These are phyloP conservation scores for Mortierella claussenii DNA, from an alignment of 192 early-diverging fungal species.

Conservation along the genomic window DNA sequence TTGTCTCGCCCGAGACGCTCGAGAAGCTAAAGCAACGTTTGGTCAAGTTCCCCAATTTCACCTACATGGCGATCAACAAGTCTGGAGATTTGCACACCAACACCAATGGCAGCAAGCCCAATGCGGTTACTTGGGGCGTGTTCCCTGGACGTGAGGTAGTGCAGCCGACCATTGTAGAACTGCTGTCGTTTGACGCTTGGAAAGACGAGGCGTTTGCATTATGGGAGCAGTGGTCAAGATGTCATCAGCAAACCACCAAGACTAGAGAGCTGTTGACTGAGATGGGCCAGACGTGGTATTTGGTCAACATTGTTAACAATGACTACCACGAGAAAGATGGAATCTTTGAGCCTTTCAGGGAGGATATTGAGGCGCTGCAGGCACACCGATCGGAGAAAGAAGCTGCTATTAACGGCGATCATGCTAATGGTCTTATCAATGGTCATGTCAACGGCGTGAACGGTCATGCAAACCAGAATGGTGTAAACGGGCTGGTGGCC, in stretches of 20 bases:
- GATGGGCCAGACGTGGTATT: conserved; percentile 81
- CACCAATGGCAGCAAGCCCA: conserved; percentile 80
- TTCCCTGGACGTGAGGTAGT: conserved; percentile 97
- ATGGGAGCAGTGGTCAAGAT: conserved; percentile 87
- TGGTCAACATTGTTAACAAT: conserved; percentile 96
- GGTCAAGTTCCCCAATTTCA: conserved; percentile 68
- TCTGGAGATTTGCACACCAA: conserved; percentile 89
- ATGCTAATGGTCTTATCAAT: neutral
- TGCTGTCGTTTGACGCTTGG: conserved; percentile 91
- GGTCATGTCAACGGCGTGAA: conserved; percentile 6
- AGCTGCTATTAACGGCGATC: neutral
- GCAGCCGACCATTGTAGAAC: conserved; percentile 96
- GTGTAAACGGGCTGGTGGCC: neutral
- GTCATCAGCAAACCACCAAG: conserved; percentile 67
- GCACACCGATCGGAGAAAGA: no score
- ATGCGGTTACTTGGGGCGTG: conserved; percentile 98
- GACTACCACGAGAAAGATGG: conserved; percentile 79
- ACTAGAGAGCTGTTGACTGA: conserved; percentile 59
- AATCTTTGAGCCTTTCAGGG: conserved; percentile 75
- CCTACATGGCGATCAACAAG: conserved; percentile 93
- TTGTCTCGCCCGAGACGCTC: conserved; percentile 78
- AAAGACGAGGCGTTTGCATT: conserved; percentile 97
- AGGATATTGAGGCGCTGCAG: conserved; percentile 15
- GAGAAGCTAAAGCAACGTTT: conserved; percentile 71
- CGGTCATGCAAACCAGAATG: neutral